Percentiles rank a stretch among this genome's conserved stretches.
Conservation (phyloP, 768 basidiomycete genomes). For the Suillus subluteus region DNA sequence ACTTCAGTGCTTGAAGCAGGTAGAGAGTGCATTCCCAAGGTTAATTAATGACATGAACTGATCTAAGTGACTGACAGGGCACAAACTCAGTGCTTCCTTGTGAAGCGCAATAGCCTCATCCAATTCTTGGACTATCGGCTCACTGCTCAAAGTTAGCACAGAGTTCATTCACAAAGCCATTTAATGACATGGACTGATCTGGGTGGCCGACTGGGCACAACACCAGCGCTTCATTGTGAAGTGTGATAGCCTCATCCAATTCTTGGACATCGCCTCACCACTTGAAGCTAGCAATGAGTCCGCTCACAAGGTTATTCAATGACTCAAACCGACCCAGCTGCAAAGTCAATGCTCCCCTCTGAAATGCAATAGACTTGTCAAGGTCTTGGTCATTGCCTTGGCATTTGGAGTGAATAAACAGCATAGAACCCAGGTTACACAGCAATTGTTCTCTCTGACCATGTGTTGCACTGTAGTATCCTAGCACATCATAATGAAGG, state of each 20-base stretch:
- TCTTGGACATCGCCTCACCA: no score
- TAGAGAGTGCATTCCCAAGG: no score
- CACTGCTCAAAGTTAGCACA: neutral
- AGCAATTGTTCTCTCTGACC: slow-evolving; percentile 12
- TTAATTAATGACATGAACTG: neutral
- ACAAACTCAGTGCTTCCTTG: slow-evolving; percentile 18
- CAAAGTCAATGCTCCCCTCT: no score
- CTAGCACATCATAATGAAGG: neutral
- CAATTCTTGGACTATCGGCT: neutral
- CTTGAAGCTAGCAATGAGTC: neutral
- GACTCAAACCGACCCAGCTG: no score
- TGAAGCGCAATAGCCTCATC: slow-evolving; percentile 14
- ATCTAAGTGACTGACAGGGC: slow-evolving; percentile 16
- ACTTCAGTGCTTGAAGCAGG: no score
- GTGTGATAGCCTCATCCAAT: neutral
- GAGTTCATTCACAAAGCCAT: slow-evolving; percentile 19
- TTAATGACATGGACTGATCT: slow-evolving; percentile 15
- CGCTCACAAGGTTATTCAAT: neutral
- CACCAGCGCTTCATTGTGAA: neutral
- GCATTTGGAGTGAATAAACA: slow-evolving; percentile 5
- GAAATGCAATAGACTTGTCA: no score
- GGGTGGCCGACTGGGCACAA: slow-evolving; percentile 18
- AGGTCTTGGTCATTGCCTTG: no score
- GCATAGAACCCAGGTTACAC: slow-evolving; percentile 13
- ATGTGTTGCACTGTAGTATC: neutral